These are phyloP conservation scores for Austroboletus eburneus DNA, from an alignment of 768 basidiomycete species.

Conservation along the genomic window DNA sequence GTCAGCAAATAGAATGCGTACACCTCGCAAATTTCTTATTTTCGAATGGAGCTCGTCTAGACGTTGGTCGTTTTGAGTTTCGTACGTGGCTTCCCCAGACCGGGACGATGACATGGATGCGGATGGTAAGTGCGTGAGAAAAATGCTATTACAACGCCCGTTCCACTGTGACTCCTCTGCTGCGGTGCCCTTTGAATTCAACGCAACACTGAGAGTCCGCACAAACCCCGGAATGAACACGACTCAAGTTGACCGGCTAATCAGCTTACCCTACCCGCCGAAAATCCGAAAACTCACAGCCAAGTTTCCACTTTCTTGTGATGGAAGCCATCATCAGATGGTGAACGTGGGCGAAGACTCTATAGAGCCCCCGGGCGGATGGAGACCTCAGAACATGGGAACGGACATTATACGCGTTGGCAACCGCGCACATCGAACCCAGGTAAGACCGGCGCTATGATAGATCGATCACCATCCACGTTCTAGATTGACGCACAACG, in stretches of 20 bases:
- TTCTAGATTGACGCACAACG: no score
- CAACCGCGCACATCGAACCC: background rate
- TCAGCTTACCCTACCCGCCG: no score
- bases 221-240: no score
- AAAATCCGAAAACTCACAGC: no score
- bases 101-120: conserved; percentile 34
- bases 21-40: conserved; percentile 76
- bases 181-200: no score
- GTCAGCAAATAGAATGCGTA: conserved; percentile 30
- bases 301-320: background rate
- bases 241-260: no score
- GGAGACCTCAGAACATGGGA: no score
- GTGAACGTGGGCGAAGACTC: no score
- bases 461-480: background rate
- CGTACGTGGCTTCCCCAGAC: conserved; percentile 68
- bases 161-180: no score
- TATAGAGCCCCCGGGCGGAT: no score
- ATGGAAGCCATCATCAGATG: background rate
- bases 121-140: background rate
- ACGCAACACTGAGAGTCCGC: no score
- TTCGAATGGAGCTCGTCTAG: conserved; percentile 84
- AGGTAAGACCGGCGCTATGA: background rate
- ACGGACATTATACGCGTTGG: background rate
- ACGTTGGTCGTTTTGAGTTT: conserved; percentile 79
- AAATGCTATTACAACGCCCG: no score